These are phyloP conservation scores for Datisca glomerata DNA, from an alignment of 306 rosid genomes.

Conservation along the genomic window DNA sequence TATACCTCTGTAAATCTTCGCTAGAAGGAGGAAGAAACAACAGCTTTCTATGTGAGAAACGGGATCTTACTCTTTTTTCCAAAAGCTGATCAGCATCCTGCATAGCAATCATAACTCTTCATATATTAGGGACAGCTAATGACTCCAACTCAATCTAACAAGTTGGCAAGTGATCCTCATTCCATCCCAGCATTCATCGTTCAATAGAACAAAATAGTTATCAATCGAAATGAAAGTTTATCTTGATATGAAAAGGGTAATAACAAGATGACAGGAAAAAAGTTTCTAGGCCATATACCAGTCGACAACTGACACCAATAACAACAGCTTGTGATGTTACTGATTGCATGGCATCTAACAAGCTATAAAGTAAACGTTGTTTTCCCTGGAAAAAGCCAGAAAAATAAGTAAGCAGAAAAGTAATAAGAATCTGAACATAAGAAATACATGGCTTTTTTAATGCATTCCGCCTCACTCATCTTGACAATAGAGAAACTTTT, in stretches of 20 bases:
- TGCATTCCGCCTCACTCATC: slow-evolving; percentile 2
- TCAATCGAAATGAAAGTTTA: background rate
- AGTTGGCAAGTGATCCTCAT: too few species aligned
- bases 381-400: slow-evolving; percentile 60
- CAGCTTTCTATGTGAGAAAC: slow-evolving; percentile 86
- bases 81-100: slow-evolving; percentile 95
- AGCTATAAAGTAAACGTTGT: slow-evolving; percentile 76
- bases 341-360: slow-evolving; percentile 92
- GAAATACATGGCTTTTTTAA: background rate
- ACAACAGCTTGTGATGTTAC: slow-evolving; percentile 86
- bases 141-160: slow-evolving; percentile 3
- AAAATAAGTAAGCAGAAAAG: background rate
- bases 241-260: background rate
- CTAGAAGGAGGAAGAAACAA: slow-evolving; percentile 66
- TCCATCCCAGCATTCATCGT: too few species aligned
- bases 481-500: too few species aligned
- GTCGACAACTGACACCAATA: slow-evolving; percentile 71
- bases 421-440: background rate
- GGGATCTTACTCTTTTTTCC: slow-evolving; percentile 93
- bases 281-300: slow-evolving; percentile 59
- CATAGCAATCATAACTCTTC: slow-evolving; percentile 13
- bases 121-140: slow-evolving; percentile 9
- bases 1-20: slow-evolving; percentile 52
- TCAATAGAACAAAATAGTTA: too few species aligned
- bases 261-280: too few species aligned